Conservation (phyloP, 192 early-diverging fungal genomes). For the Funneliformis geosporum region DNA sequence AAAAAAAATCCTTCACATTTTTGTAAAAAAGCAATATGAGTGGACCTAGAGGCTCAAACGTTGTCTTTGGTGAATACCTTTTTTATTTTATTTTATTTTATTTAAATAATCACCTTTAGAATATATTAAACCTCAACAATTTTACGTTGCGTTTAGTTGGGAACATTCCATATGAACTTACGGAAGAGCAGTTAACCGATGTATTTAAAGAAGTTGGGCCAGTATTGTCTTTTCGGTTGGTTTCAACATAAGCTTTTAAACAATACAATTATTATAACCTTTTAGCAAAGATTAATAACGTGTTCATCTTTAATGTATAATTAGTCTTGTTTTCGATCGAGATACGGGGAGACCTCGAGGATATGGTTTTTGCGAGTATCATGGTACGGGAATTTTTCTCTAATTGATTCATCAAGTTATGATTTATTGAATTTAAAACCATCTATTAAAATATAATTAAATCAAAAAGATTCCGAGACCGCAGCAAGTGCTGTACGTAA, state of each 20-base stretch:
- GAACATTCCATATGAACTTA: constrained; percentile 86
- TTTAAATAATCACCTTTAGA: background rate
- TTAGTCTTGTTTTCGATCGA: constrained; percentile 87
- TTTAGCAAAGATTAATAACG: no score
- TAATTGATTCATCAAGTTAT: background rate
- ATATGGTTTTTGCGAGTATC: constrained; percentile 93
- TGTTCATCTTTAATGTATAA: no score
- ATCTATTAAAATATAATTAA: constrained; percentile 25
- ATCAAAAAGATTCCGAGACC: constrained; percentile 73
- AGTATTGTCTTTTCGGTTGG: constrained; percentile 68
- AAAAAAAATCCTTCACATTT: no score
- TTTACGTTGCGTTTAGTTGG: constrained; percentile 48
- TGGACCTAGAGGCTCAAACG: constrained; percentile 40
- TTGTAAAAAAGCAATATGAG: no score
- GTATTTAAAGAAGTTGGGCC: constrained; percentile 94
- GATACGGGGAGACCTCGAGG: constrained; percentile 87
- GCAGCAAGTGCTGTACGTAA: constrained; percentile 94
- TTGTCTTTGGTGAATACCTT: constrained; percentile 42
- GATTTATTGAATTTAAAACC: constrained; percentile 25
- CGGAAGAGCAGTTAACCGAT: constrained; percentile 90
- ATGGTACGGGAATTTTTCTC: constrained; percentile 46
- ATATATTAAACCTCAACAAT: no score
- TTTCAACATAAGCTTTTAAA: background rate
- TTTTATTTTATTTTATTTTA: background rate
- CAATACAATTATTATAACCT: no score